These are phyloP conservation scores for Aureobasidium sp. DNA, from an alignment of 2,329 filamentous ascomycete species.

Conservation along the genomic window DNA sequence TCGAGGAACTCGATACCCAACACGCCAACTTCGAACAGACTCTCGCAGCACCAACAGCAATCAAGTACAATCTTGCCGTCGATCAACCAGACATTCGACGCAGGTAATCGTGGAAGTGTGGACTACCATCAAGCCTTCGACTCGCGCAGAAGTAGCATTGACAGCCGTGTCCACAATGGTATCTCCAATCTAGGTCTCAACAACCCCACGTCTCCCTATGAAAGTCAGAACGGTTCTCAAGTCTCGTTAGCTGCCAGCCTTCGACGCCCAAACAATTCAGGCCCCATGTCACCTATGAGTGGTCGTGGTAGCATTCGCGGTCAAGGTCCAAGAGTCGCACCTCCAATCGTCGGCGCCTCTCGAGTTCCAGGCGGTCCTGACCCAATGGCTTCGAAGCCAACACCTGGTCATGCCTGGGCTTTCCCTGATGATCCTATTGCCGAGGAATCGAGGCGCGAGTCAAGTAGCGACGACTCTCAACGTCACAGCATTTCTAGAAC, in stretches of 20 bases:
- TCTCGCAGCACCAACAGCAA: slow-evolving; percentile 20
- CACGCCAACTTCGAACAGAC: slow-evolving; percentile 36
- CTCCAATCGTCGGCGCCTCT: slow-evolving; percentile 64
- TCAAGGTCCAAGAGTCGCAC: slow-evolving; percentile 56
- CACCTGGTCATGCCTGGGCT: slow-evolving; percentile 77
- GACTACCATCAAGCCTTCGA: slow-evolving; percentile 47
- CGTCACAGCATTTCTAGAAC: slow-evolving; percentile 55
- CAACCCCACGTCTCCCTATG: slow-evolving; percentile 58
- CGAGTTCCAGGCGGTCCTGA: slow-evolving; percentile 58
- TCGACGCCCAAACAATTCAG: slow-evolving; percentile 43
- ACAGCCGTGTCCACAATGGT: slow-evolving; percentile 68
- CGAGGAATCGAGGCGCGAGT: slow-evolving; percentile 39
- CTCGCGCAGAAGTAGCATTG: slow-evolving; percentile 68
- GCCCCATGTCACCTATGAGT: slow-evolving; percentile 41
- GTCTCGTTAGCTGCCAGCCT: slow-evolving; percentile 66
- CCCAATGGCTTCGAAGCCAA: slow-evolving; percentile 64
- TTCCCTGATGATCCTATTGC: slow-evolving; percentile 59
- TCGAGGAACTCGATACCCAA: slow-evolving; percentile 37
- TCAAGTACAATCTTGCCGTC: slow-evolving; percentile 43
- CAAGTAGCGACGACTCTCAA: slow-evolving; percentile 44
- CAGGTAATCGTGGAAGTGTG: slow-evolving; percentile 24
- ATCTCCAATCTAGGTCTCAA: slow-evolving; percentile 61
- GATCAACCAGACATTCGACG: slow-evolving; percentile 47
- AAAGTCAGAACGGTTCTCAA: slow-evolving; percentile 69
- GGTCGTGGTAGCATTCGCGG: slow-evolving; percentile 28